Base-by-base conservation (phyloP, 2,329 filamentous ascomycete genomes). In the Colletotrichum phormii region DNA sequence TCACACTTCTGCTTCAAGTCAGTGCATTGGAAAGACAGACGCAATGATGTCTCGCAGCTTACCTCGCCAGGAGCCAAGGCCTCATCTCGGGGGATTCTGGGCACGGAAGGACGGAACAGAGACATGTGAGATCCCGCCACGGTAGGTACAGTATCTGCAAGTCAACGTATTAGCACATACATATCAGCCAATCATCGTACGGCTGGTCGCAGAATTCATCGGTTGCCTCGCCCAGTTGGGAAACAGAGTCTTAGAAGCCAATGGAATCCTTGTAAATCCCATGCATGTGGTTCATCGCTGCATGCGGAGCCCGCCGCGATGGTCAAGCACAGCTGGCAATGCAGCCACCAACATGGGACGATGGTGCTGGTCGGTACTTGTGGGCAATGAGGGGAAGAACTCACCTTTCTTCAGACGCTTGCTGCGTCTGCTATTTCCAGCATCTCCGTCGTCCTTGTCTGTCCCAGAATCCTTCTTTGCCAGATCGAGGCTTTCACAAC, bases 41-140 rank as follows among this genome's bases (percentile, higher is more conserved):
- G 46, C 24, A 26, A 68, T 42, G 60, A 33, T 29, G 7, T 4
- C 31, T 70, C 15, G 57, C 49, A 22, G 73, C 79, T 75, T 78
- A 84, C 80, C 80, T 90, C 88, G 64, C 84, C 85, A 8, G 84
- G 78, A n/a, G 79, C 77, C 11, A 80, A 77, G 29, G 81, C 74
- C 69, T 91, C 89, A 69, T 90, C 89, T 67, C 89, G 86, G 24
- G 88, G 87, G 72, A 91, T 86, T 75, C 90, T 89, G 22, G 92
- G 94, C 18, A 92, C 92, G 31, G 93, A 92, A 69, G 96, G 94
- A 65, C 96, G 94, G 79, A 97, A 95, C 78, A 96, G 90, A 74
- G 94, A 97, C 95, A 98, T 98, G 84, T 98, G 95, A 64, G 96
- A 98, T 67, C 97, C 97, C 75, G 95, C 95, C 76, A 99, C 95